These are phyloP conservation scores for Cupressus sempervirens DNA, from an alignment of 75 land plant species.

Conservation along the genomic window DNA sequence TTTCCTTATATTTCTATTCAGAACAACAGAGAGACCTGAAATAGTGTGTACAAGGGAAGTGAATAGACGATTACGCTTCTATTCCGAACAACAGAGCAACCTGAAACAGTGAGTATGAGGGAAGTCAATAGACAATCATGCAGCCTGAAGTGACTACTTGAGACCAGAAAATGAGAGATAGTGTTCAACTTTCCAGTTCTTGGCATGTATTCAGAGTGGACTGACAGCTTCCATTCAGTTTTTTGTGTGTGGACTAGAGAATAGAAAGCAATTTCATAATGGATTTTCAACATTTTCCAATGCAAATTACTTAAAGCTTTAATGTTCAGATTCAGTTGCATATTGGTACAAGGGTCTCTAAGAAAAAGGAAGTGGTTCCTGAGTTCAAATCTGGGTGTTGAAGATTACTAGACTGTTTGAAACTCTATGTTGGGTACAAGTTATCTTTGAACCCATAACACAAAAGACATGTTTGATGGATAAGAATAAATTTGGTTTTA, in stretches of 20 bases:
- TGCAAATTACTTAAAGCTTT: neutral
- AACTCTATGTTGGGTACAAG: neutral
- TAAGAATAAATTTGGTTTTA: neutral
- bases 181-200: too few species aligned
- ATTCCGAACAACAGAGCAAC: too few species aligned
- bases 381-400: neutral
- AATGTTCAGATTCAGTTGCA: neutral
- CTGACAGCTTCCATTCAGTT: neutral
- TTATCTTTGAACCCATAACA: neutral
- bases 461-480: neutral
- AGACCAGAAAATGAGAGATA: neutral
- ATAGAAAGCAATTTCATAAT: neutral
- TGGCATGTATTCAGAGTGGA: neutral
- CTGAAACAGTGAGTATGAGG: neutral
- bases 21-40: too few species aligned
- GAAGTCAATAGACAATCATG: neutral
- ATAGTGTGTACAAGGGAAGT: too few species aligned
- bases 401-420: neutral
- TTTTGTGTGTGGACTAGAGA: neutral
- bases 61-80: too few species aligned
- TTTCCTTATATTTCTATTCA: too few species aligned
- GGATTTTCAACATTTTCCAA: neutral
- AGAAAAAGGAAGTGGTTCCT: neutral
- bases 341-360: neutral
- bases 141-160: neutral